Percentiles rank a stretch among this genome's conserved stretches.
Evolutionary conservation across 2,329 filamentous ascomycete genomes (phyloP).

Genomic region (Pseudogymnoascus sp.): DNA sequence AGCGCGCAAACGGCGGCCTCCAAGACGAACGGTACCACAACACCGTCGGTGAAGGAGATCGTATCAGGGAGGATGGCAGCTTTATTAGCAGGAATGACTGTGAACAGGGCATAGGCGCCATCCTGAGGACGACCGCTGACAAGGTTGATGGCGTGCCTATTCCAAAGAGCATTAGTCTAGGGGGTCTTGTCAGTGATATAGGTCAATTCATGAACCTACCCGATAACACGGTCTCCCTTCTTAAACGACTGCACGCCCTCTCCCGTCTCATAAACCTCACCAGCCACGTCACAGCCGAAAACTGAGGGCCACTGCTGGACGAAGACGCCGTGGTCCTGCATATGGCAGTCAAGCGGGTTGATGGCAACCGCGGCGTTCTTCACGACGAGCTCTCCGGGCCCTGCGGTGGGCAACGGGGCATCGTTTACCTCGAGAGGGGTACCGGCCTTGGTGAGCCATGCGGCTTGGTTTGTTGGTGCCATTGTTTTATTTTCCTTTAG

Average conservation of each 20-base stretch:
- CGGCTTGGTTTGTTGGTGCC: constrained; percentile 3
- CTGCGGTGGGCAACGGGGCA: constrained; percentile 33
- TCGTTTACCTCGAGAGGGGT: constrained; percentile 26
- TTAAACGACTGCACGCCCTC: background rate
- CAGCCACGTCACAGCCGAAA: background rate
- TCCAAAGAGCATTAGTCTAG: background rate
- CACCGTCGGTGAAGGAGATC: constrained; percentile 16
- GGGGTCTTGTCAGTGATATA: constrained; percentile 10
- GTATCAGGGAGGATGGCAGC: constrained; percentile 19
- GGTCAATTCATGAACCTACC: background rate
- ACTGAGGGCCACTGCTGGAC: constrained; percentile 14
- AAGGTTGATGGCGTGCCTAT: constrained; percentile 19
- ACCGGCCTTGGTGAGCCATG: constrained; percentile 23
- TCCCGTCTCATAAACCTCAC: background rate
- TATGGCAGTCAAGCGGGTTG: constrained; percentile 34
- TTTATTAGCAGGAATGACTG: constrained; percentile 16
- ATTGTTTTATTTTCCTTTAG: background rate
- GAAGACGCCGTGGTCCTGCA: constrained; percentile 9
- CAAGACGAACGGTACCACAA: constrained; percentile 17
- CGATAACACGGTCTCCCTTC: constrained; percentile 6
- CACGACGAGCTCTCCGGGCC: constrained; percentile 32
- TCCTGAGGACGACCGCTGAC: constrained; percentile 24
- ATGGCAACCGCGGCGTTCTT: constrained; percentile 34
- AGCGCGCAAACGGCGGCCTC: constrained; percentile 25
- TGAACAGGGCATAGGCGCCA: constrained; percentile 22